These are phyloP conservation scores for Shiraia bambusicola DNA, from an alignment of 2,329 filamentous ascomycete species.

Conservation along the genomic window DNA sequence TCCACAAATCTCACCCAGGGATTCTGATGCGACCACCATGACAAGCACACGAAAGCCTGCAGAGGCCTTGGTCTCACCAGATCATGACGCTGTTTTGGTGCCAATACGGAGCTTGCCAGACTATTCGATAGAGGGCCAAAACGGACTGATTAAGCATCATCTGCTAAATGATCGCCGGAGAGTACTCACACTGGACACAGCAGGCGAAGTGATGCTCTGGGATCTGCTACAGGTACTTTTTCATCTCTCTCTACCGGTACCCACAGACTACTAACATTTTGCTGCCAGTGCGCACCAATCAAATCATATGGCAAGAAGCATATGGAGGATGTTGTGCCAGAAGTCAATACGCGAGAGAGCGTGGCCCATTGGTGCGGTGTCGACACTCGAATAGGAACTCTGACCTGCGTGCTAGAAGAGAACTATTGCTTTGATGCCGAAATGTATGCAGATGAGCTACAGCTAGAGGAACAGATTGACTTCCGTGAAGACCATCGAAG, in stretches of 20 bases:
- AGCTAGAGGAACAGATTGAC: constrained; percentile 70
- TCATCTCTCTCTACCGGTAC: constrained; percentile 2
- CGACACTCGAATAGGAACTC: constrained; percentile 85
- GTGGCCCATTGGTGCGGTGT: constrained; percentile 96
- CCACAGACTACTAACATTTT: constrained; percentile 16
- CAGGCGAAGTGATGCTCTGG: constrained; percentile 93
- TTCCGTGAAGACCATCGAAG: constrained; percentile 93
- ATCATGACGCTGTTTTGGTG: constrained; percentile 32
- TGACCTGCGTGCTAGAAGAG: constrained; percentile 88
- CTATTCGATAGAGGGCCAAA: constrained; percentile 79
- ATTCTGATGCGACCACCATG: constrained; percentile 58
- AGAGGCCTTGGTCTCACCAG: constrained; percentile 53
- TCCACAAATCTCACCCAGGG: constrained; percentile 56
- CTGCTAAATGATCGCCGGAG: constrained; percentile 87
- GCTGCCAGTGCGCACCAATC: constrained; percentile 74
- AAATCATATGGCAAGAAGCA: constrained; percentile 93
- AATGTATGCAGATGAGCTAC: constrained; percentile 89
- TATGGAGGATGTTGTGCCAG: constrained; percentile 84
- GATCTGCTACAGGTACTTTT: constrained; percentile 76
- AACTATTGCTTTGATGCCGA: constrained; percentile 98
- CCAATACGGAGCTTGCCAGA: constrained; percentile 50
- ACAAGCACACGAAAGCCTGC: constrained; percentile 58
- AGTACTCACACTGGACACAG: constrained; percentile 89
- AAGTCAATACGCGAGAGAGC: constrained; percentile 83
- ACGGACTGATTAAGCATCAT: constrained; percentile 90